Base-by-base conservation (phyloP, 352 stramenopile genomes). In the Phytophthora uliginosa region DNA sequence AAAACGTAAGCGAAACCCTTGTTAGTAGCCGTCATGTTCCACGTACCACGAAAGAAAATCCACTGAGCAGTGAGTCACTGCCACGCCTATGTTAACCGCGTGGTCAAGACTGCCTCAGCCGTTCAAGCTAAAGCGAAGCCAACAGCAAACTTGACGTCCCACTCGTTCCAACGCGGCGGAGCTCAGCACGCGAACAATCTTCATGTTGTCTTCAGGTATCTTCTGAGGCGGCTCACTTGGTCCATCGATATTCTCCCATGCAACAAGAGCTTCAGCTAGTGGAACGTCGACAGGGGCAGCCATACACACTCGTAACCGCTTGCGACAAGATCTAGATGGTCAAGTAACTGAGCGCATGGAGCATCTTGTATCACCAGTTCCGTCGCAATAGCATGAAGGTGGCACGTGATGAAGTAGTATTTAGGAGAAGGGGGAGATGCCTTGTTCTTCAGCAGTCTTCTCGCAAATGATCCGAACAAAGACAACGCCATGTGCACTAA, bases 401-500 rank as follows among this genome's bases (percentile, higher is more conserved):
- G 26, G 10, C 26, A 66, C 3, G 47, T 58, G n/a, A 66, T 66
- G 24, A 58, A 66, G 31, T 20, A 42, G 10, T 66, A 15, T 18
- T 45, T 66, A 31, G 9, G 47, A 12, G 26, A 66, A 58, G 0
- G 59, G 59, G 4, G 47, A 66, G 8, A 66, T 10, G 4, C 31
- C 47, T 51, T 51, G 47, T 51, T 58, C 47, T 7, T 68, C 65
- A 1, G 42, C 67, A 1, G 40, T 55, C 9, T 59, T 52, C 0
- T 7, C 26, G 26, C 26, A 4, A 31, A 31, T 31, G 26, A 31
- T 2, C 67, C 67, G 22, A 79, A 69, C 3, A 52, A 15, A 28
- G 65, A 73, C 63, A 59, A 72, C 52, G 72, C 0, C 26, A 31
- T 31, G 3, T 31, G 26, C 26, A 31, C 26, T 31, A 31, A 31